Evolutionary conservation across 2,329 filamentous ascomycete species (phyloP), one percentile per base, ranked within the genome.

Genomic region (Chalaropsis ovoidea): DNA sequence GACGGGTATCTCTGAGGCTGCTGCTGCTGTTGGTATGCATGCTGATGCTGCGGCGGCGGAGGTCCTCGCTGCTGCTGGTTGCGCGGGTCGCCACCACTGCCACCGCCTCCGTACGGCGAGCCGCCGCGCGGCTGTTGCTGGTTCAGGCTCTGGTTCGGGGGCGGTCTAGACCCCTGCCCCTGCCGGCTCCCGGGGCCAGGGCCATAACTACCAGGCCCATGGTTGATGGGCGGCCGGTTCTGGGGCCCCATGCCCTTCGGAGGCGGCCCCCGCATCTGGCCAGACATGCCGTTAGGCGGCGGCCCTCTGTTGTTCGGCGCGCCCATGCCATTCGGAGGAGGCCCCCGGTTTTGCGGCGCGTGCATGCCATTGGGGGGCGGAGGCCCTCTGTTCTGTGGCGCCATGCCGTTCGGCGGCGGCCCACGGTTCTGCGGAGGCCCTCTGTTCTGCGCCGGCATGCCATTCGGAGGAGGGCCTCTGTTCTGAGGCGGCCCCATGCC

Each of bases 261-360:
- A 19, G 65, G 65, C 19, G 58, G 58, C 8, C 65, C 65, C 39
- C 61, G 58, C 27, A 64, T 67, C 45, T 67, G 65, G 2, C 61
- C 52, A n/a, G 65, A 22, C 65, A 67, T 67, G 13, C 62, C 45
- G 45, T 54, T 54, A 7, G 63, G 42, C 5, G 56, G 63, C 8
- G 45, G 31, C 7, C 35, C 49, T 56, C 49, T 31, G 49, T 56
- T 56, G 1, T 56, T n/a, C 22, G 52, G 52, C 31, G 31, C 3
- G 3, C 10, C 2, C 52, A 56, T 56, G 24, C 24, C 11, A 17
- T n/a, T 35, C 3, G 42, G 42, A 31, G 61, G 61, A 45, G 61
- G 61, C 8, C 62, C 62, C 24, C 62, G 19, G 39, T 58, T 58
- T 15, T 61, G 64, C 0, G 64, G 64, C 0, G 64, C 60, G 11